Evolutionary conservation across 1,284 basidiomycete genomes (phyloP).

Genomic region (Vanrija humicola): DNA sequence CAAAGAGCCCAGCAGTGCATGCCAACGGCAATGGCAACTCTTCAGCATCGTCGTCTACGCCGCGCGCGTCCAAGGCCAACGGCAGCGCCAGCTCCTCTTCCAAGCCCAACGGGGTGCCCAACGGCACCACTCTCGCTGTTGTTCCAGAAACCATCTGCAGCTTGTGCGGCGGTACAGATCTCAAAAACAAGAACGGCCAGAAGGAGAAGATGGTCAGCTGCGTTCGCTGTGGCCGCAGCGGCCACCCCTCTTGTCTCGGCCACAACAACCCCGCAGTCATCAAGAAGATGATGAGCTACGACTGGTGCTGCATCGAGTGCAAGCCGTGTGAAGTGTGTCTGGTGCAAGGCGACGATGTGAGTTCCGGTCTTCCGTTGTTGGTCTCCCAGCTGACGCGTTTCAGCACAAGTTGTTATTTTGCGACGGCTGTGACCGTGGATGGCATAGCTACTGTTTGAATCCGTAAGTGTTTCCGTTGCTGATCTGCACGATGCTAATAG

Average conservation of each 20-base stretch:
- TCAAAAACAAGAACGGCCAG: conserved; percentile 19
- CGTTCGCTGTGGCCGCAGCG: conserved; percentile 35
- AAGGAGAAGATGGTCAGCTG: conserved; percentile 42
- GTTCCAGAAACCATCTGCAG: conserved; percentile 18
- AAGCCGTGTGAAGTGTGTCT: conserved; percentile 87
- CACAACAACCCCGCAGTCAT: conserved; percentile 11
- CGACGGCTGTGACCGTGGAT: conserved; percentile 91
- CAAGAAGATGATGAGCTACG: conserved; percentile 57
- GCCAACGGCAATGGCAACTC: conserved; percentile 11
- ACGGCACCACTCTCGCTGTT: neutral
- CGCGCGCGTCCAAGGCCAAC: conserved; percentile 11
- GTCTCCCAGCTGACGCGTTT: neutral
- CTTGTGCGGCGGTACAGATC: conserved; percentile 34
- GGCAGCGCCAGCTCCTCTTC: conserved; percentile 3
- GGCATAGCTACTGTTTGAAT: conserved; percentile 83
- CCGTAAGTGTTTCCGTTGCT: conserved; percentile 52
- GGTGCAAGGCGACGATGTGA: conserved; percentile 82
- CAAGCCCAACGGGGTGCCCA: neutral
- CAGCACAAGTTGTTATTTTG: conserved; percentile 81
- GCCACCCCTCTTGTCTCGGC: conserved; percentile 69
- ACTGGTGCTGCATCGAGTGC: conserved; percentile 89
- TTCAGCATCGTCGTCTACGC: neutral
- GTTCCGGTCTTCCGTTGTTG: conserved; percentile 33
- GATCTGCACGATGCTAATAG: conserved; percentile 1
- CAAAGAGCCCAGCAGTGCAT: conserved; percentile 5